Conservation (phyloP, 208 protist genomes). For the Crithidia fasciculata region DNA sequence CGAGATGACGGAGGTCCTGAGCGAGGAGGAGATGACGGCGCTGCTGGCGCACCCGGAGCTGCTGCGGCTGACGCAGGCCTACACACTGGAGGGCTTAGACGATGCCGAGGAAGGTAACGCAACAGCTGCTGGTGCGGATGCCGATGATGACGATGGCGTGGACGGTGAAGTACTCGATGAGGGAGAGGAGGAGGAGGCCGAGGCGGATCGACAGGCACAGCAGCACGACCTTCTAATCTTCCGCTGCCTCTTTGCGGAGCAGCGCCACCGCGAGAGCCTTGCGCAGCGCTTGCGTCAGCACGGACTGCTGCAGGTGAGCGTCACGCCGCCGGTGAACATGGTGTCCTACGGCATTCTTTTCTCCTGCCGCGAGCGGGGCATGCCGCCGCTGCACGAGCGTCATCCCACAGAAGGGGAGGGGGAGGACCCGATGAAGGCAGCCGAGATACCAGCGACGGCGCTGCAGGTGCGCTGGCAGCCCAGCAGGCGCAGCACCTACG, state of each 20-base stretch:
- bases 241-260: conserved; percentile 36
- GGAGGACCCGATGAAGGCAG: too few relatives aligned
- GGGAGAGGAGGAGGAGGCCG: conserved; percentile 34
- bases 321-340: conserved; percentile 39
- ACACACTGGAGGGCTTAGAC: conserved; percentile 22
- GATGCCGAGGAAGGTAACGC: conserved; percentile 4
- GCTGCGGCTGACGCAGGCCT: conserved; percentile 13
- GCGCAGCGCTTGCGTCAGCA: conserved; percentile 29
- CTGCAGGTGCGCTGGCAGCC: conserved; percentile 61
- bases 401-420: not conserved
- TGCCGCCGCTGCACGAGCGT: not conserved
- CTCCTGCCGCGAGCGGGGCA: conserved; percentile 6
- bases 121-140: not conserved
- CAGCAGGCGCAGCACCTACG: conserved; percentile 56
- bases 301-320: conserved; percentile 39
- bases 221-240: conserved; percentile 41
- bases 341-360: conserved; percentile 50
- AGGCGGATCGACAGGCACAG: conserved; percentile 33
- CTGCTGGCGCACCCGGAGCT: conserved; percentile 22
- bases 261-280: conserved; percentile 35
- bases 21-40: conserved; percentile 18
- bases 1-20: conserved; percentile 21
- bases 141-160: conserved; percentile 3
- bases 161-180: conserved; percentile 28
- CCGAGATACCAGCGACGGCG: not conserved